Evolutionary conservation across 139 green algal genomes (phyloP).

Genomic region (Picochlorum sp.): DNA sequence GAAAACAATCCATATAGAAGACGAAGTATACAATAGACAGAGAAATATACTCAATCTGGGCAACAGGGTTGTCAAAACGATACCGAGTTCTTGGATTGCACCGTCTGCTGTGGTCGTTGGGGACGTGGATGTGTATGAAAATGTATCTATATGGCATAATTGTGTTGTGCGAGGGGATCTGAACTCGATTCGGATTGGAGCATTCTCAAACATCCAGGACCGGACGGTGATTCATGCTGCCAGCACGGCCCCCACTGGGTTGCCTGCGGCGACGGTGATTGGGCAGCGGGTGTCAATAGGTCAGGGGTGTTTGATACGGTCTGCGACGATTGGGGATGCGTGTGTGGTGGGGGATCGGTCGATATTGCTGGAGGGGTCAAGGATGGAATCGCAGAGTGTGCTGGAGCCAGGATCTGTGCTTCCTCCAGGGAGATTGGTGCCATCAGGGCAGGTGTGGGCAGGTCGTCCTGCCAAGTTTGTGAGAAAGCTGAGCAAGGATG

Average conservation of each 20-base stretch:
- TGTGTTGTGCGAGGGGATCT: slow-evolving; percentile 78
- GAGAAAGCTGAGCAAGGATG: slow-evolving; percentile 58
- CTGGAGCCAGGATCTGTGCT: slow-evolving; percentile 73
- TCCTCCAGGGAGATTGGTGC: slow-evolving; percentile 65
- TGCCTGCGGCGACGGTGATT: slow-evolving; percentile 68
- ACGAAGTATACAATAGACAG: slow-evolving; percentile 50
- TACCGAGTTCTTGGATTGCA: slow-evolving; percentile 65
- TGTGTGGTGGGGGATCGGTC: slow-evolving; percentile 64
- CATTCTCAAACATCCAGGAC: slow-evolving; percentile 65
- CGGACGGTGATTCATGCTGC: slow-evolving; percentile 80
- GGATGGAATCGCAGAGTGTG: slow-evolving; percentile 67
- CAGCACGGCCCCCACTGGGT: slow-evolving; percentile 64
- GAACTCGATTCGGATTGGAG: slow-evolving; percentile 69
- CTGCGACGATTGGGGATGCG: slow-evolving; percentile 57
- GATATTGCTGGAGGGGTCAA: slow-evolving; percentile 64
- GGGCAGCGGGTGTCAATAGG: slow-evolving; percentile 75
- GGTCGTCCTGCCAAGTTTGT: slow-evolving; percentile 73
- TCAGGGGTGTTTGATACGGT: slow-evolving; percentile 61
- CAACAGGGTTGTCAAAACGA: slow-evolving; percentile 49
- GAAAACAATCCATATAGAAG: slow-evolving; percentile 23
- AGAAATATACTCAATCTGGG: slow-evolving; percentile 61
- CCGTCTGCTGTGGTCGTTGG: slow-evolving; percentile 75
- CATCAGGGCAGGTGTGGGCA: slow-evolving; percentile 77
- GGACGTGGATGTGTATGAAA: slow-evolving; percentile 78
- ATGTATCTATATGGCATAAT: slow-evolving; percentile 76